Base-by-base conservation (phyloP, 2,329 filamentous ascomycete genomes). In the Ilyonectria mors-panacis region DNA sequence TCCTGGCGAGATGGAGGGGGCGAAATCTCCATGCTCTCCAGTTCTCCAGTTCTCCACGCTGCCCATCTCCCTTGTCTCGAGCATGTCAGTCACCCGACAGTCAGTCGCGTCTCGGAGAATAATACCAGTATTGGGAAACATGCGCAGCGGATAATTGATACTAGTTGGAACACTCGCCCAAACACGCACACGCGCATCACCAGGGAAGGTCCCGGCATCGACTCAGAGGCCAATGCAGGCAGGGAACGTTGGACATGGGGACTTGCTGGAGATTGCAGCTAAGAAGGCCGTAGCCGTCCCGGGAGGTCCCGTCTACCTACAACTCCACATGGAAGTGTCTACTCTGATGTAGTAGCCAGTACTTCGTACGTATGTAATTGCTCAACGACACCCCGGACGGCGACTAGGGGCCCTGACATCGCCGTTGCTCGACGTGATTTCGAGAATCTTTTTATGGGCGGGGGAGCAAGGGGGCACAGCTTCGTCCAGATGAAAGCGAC, bases 371-470 rank as follows among this genome's bases (percentile, higher is more conserved):
- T 50, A 28, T 26, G 12, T 48, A 26, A 48, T 48, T 55, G 55
- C 54, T 59, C 48, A 65, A 21, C 28, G 37, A 39, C 2, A 39
- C 53, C 55, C 56, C 30, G 33, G 33, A 51, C 23, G 50, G 50
- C 26, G 54, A 28, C 35, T 21, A 13, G 35, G 55, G 61, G 50
- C 21, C 48, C 55, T 42, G 42, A 44, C 62, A 59, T 60, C 42
- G 26, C 44, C 23, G 47, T 9, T 47, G 39, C 56, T 45, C 59
- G 21, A 42, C 30, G 47, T 53, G 64, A 58, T 58, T 63, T 63
- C 59, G 45, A 66, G 54, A 58, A 66, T 62, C 58, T 66, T 66
- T 54, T 47, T 63, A 6, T 21, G 59, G 47, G 33, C 17, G 30
- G 62, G 62, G 45, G 33, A 44, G 39, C 42, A 33, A 51, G 55